A percentile compares a stretch with the other conserved stretches of the same genome.
Evolutionary conservation across 2,329 filamentous ascomycete genomes (phyloP).

Genomic region (Exserohilum turcica): DNA sequence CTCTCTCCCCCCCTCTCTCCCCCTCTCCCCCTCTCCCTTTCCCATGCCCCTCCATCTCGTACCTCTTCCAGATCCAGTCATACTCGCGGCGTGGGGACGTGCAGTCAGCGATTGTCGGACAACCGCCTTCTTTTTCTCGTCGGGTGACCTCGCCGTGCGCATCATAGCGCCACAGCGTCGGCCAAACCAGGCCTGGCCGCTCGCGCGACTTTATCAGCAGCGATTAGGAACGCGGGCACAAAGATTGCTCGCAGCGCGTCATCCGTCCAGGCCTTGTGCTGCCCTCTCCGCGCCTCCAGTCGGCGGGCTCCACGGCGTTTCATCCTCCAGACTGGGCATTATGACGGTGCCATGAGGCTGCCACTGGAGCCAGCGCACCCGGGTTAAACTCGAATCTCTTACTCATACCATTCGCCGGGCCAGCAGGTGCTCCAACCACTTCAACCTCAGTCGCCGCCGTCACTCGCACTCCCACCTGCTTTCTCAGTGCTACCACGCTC

Average conservation of each 20-base stretch:
- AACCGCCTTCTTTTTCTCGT: conserved; percentile 17
- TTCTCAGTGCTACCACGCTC: conserved; percentile 28
- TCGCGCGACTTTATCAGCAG: conserved; percentile 33
- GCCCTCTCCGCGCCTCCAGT: conserved; percentile 28
- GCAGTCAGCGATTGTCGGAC: conserved; percentile 4
- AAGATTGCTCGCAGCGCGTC: conserved; percentile 32
- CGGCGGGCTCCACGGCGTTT: conserved; percentile 26
- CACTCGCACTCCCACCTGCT: conserved; percentile 21
- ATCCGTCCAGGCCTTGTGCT: conserved; percentile 29
- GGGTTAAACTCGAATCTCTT: conserved; percentile 32
- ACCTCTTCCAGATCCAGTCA: background rate
- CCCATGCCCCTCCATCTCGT: too few species aligned
- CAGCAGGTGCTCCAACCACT: conserved; percentile 41
- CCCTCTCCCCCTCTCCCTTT: too few species aligned
- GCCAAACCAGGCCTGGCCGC: conserved; percentile 23
- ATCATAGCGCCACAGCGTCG: conserved; percentile 18
- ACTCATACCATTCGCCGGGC: conserved; percentile 37
- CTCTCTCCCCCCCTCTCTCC: too few species aligned
- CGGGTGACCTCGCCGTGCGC: conserved; percentile 31
- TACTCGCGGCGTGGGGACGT: background rate
- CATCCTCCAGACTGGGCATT: conserved; percentile 24
- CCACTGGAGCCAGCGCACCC: conserved; percentile 45
- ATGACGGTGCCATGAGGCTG: conserved; percentile 25
- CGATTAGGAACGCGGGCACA: conserved; percentile 28
- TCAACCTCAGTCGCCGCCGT: conserved; percentile 33